Evolutionary conservation across 2,329 filamentous ascomycete species (phyloP).

Genomic region (Cercospora canescens): DNA sequence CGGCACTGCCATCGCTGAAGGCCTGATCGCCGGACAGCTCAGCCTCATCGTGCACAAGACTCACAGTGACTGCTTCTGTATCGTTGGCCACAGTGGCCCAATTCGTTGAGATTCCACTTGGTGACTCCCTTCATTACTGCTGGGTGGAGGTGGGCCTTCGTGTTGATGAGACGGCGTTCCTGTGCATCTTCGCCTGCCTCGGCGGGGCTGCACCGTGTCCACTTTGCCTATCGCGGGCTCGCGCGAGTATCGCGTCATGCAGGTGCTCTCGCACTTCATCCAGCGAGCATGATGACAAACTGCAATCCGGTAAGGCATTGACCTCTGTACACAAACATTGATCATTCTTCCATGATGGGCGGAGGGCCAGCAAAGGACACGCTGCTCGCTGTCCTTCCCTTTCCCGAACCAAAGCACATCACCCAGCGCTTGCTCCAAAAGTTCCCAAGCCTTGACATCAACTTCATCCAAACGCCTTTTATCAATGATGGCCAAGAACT

Average conservation of each 20-base stretch:
- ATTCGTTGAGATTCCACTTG: no score
- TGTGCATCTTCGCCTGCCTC: background rate
- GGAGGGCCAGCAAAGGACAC: slow-evolving; percentile 38
- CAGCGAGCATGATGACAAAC: background rate
- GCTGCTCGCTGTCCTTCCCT: slow-evolving; percentile 35
- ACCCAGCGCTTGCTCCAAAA: slow-evolving; percentile 42
- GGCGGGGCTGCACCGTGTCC: background rate
- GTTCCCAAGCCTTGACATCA: slow-evolving; percentile 20
- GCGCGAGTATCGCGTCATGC: slow-evolving; percentile 7
- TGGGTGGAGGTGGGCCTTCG: no score
- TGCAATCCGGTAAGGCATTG: background rate
- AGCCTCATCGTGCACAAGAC: background rate
- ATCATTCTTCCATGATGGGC: slow-evolving; percentile 31
- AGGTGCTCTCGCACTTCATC: slow-evolving; percentile 2
- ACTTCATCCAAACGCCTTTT: slow-evolving; percentile 10
- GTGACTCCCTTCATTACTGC: no score
- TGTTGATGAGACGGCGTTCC: background rate
- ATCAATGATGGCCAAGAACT: slow-evolving; percentile 13
- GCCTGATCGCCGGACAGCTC: background rate
- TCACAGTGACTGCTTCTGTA: no score
- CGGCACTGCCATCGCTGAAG: background rate
- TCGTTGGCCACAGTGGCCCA: no score
- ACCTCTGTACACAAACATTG: background rate
- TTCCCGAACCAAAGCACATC: slow-evolving; percentile 40
- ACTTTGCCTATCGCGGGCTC: background rate